Evolutionary conservation across 169 alveolate genomes (phyloP), one percentile per base, ranked within the genome.

Genomic region (Plasmodium chabaudi): DNA sequence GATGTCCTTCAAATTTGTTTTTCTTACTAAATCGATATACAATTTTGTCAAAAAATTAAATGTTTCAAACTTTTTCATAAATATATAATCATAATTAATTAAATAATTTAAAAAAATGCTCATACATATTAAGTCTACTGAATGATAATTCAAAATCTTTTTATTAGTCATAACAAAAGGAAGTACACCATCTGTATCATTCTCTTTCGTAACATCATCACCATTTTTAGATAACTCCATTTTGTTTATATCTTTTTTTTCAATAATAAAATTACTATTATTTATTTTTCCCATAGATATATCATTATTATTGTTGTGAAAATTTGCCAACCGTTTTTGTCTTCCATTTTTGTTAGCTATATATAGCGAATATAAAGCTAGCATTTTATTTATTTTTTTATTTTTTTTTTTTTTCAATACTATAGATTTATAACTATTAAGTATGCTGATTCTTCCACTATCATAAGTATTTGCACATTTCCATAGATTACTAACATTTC

Each of bases 1-100:
- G 21, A 79, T 57, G 51, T 67, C 27, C 13, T 21, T 49, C 12
- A 79, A 42, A 44, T 79, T 59, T 9, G 65, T 79, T 23, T 23
- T 15, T 60, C 74, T 67, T 56, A 79, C 17, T 51, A 79, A 9
- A 25, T 79, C 79, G 21, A 42, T 51, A 46, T 79, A 79, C 47
- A 79, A 23, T 51, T 79, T 68, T 27, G 49, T 39, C 47, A 79
- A 79, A 9, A 10, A 49, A 34, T 42, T 49, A 49, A 79, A 79
- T 4, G 47, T 59, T 10, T 23, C 59, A 5, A 53, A 27, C 13
- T 53, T 65, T 55, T 65, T 79, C 7, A 79, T 15, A 67, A 49
- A 53, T 53, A 69, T 1, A 46, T 65, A 67, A 79, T 79, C 71
- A 65, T 79, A 79, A 6, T 15, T 23, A 51, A 44, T 34, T n/a